Evolutionary conservation across 208 protist species (phyloP), one percentile per base, ranked within the genome.

Genomic region (Wallacemonas collosoma): DNA sequence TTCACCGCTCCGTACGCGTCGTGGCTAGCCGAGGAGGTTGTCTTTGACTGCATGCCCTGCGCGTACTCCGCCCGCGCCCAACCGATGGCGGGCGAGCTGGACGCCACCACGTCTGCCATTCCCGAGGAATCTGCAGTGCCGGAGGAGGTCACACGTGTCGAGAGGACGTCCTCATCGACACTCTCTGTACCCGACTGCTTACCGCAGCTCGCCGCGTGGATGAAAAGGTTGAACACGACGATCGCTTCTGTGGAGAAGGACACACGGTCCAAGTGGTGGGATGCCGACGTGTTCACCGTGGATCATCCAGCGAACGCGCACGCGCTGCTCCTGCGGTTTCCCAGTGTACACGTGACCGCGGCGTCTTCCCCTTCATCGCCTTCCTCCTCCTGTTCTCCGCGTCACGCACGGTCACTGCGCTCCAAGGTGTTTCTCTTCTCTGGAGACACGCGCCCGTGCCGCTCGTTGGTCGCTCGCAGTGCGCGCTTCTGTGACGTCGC

Each of bases 401-500:
- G 6, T 40, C 48, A 43, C 36, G 41, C 6, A 38, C 8, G 53
- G 15, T 12, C 9, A 58, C 38, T 68, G 36, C 58, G n/a, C 26
- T 87, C 88, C 8, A 81, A 80, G 53, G 82, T 88, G 39, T 72
- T 98, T 12, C 77, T 94, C 26, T 98, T 96, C 71, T 97, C 93
- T 3, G 96, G 95, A 17, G 96, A 98, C 83, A 98, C 95, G 9
- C 75, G 89, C 7, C 94, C 89, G 2, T 94, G 91, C 43, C 26
- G 43, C 14, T 67, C 77, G 40, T 81, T 98, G 6, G 73, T 96
- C 11, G 68, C 91, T n/a, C 86, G 79, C 26, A 93, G 84, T 64
- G 69, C 40, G 2, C 44, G 26, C 26, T 95, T 95, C 78, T 71
- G 78, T 15, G 50, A 15, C 9, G 44, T 7, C n/a, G 50, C n/a